A percentile compares a stretch with the other conserved stretches of the same genome.
These are phyloP conservation scores for Rhizomucor pusillus DNA, from an alignment of 371 early-diverging fungal genomes.

Conservation along the genomic window DNA sequence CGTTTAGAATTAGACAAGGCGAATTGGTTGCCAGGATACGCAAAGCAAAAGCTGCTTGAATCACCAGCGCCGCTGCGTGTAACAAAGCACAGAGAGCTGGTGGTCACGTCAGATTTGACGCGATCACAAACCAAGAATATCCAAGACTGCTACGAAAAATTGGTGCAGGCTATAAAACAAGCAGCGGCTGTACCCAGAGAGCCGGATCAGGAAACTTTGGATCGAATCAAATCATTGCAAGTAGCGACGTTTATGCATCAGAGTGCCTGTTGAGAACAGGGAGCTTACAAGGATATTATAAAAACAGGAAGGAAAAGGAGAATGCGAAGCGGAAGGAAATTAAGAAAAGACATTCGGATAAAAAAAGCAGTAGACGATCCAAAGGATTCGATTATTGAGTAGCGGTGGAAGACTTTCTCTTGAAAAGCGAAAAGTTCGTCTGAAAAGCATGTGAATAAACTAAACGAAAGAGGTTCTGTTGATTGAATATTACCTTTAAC, in stretches of 20 bases:
- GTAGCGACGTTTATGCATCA: conserved; percentile 14
- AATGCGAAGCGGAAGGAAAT: conserved; percentile 22
- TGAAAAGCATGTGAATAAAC: no score
- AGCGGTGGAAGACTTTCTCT: neutral
- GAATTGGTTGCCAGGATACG: conserved; percentile 78
- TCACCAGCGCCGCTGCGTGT: conserved; percentile 44
- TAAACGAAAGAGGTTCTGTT: no score
- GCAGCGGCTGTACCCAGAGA: conserved; percentile 74
- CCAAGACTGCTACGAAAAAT: conserved; percentile 77
- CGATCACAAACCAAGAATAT: conserved; percentile 80
- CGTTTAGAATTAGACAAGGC: conserved; percentile 65
- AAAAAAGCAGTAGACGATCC: conserved; percentile 35
- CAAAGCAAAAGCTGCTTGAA: conserved; percentile 44
- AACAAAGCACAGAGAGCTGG: conserved; percentile 73
- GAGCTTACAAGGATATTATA: neutral
- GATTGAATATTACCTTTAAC: no score
- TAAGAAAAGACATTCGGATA: conserved; percentile 37
- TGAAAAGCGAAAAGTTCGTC: no score
- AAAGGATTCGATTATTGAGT: conserved; percentile 21
- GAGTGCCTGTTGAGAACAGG: neutral
- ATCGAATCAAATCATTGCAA: conserved; percentile 64
- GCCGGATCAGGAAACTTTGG: conserved; percentile 61
- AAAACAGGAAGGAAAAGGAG: conserved; percentile 5
- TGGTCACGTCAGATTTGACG: conserved; percentile 74
- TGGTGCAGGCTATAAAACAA: conserved; percentile 58